Conservation (phyloP, 2,329 filamentous ascomycete genomes). For the Fusarium decemcellulare region DNA sequence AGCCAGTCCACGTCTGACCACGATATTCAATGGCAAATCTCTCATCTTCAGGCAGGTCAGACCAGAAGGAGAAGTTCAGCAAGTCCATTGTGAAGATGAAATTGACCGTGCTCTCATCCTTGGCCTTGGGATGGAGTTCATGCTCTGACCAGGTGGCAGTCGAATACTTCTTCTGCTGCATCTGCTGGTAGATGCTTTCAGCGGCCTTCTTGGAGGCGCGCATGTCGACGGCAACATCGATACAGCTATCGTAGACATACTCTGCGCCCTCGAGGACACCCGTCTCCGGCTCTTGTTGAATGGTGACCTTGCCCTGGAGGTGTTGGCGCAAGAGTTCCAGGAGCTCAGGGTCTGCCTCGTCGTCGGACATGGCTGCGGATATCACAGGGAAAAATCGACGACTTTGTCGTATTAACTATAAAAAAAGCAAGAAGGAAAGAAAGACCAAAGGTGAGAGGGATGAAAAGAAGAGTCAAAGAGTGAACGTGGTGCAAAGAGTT, state of each 20-base stretch:
- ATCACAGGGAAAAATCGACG: neutral
- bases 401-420: neutral
- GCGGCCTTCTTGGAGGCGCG: constrained; percentile 87
- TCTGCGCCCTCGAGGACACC: constrained; percentile 87
- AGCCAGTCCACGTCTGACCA: constrained; percentile 89
- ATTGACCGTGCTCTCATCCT: constrained; percentile 84
- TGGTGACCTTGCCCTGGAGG: constrained; percentile 71
- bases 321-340: constrained; percentile 88
- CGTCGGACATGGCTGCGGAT: constrained; percentile 79
- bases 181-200: constrained; percentile 81
- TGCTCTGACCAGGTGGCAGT: constrained; percentile 90
- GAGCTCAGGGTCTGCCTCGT: constrained; percentile 91
- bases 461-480: constrained; percentile 21
- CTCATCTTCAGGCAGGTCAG: constrained; percentile 76
- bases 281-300: constrained; percentile 77
- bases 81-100: constrained; percentile 99
- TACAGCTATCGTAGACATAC: constrained; percentile 91
- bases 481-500: constrained; percentile 21
- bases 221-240: constrained; percentile 93
- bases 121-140: constrained; percentile 88
- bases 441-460: neutral
- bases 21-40: constrained; percentile 88
- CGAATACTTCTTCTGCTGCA: constrained; percentile 88
- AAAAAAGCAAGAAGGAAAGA: neutral
- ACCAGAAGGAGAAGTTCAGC: constrained; percentile 98